These are phyloP conservation scores for Gypsophila paniculata DNA, from an alignment of 179 eudicot species.

Conservation along the genomic window DNA sequence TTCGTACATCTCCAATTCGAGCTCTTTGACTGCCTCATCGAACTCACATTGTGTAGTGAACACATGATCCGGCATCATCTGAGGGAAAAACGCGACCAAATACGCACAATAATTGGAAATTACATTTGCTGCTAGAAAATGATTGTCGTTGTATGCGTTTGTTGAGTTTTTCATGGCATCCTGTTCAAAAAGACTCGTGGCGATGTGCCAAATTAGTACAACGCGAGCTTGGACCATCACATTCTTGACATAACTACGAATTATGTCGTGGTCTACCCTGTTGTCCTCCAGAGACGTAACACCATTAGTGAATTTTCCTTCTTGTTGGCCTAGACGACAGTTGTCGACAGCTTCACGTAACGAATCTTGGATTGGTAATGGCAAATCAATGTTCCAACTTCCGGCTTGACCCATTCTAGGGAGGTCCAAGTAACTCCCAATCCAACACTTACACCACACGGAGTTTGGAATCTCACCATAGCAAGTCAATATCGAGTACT, in stretches of 20 bases:
- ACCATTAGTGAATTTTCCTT: constrained; percentile 11
- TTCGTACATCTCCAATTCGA: not conserved
- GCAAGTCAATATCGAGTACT: constrained; percentile 15
- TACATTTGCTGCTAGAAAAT: not conserved
- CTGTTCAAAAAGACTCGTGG: not conserved
- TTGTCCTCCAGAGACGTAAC: not conserved
- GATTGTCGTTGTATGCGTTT: not conserved
- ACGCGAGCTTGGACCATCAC: not conserved
- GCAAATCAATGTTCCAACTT: not conserved
- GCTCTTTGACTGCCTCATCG: constrained; percentile 1
- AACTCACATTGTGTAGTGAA: constrained; percentile 9
- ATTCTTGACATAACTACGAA: not conserved
- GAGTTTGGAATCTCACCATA: not conserved
- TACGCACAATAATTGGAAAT: constrained; percentile 22
- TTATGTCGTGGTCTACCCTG: not conserved
- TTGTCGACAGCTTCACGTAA: not conserved
- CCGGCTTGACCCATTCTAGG: constrained; percentile 21
- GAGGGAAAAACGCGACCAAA: constrained; percentile 4
- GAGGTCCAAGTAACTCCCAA: constrained; percentile 5
- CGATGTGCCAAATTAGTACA: constrained; percentile 23
- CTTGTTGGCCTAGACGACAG: not conserved
- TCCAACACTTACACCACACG: constrained; percentile 16
- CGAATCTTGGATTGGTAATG: not conserved
- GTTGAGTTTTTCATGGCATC: not conserved
- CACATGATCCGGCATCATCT: not conserved